Conservation (phyloP, 2,329 filamentous ascomycete genomes). For the Pseudophaeomoniella oleicola region DNA sequence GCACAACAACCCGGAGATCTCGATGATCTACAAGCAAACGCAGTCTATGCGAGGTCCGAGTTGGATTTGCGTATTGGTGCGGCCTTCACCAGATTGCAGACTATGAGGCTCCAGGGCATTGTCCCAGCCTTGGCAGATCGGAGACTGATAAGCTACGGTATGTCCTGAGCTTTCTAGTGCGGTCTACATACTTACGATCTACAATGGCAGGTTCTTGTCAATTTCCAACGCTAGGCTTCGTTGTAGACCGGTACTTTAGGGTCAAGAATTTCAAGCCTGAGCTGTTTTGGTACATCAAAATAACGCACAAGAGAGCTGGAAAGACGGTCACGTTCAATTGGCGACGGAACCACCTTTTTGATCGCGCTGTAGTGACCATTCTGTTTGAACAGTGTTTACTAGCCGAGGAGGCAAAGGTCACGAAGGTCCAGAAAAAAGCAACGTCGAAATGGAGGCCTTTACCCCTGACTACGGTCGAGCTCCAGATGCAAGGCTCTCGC, state of each 20-base stretch:
- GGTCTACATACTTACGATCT: too few relatives aligned
- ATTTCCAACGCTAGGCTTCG: conserved; percentile 91
- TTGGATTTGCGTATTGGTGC: conserved; percentile 84
- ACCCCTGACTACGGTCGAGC: conserved; percentile 84
- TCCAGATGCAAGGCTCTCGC: conserved; percentile 87
- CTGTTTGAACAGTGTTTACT: conserved; percentile 73
- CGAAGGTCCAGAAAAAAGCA: conserved; percentile 75
- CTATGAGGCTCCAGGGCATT: conserved; percentile 58
- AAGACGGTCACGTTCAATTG: conserved; percentile 76
- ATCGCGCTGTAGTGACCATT: conserved; percentile 64
- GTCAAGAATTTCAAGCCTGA: conserved; percentile 91
- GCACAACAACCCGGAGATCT: conserved; percentile 62
- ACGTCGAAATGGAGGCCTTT: conserved; percentile 90
- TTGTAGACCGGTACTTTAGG: conserved; percentile 88
- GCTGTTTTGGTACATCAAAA: conserved; percentile 80
- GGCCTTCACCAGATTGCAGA: conserved; percentile 81
- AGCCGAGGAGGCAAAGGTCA: conserved; percentile 64
- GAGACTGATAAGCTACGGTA: conserved; percentile 71
- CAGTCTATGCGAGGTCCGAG: conserved; percentile 79
- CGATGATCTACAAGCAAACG: conserved; percentile 74
- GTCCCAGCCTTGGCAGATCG: conserved; percentile 51
- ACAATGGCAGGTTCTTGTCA: conserved; percentile 81
- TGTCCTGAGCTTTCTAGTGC: too few relatives aligned
- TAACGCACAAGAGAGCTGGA: conserved; percentile 61
- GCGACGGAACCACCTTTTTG: conserved; percentile 72